Evolutionary conservation across 345 rosid species (phyloP), one percentile per base, ranked within the genome.

Genomic region (Crucihimalaya himalaica): DNA sequence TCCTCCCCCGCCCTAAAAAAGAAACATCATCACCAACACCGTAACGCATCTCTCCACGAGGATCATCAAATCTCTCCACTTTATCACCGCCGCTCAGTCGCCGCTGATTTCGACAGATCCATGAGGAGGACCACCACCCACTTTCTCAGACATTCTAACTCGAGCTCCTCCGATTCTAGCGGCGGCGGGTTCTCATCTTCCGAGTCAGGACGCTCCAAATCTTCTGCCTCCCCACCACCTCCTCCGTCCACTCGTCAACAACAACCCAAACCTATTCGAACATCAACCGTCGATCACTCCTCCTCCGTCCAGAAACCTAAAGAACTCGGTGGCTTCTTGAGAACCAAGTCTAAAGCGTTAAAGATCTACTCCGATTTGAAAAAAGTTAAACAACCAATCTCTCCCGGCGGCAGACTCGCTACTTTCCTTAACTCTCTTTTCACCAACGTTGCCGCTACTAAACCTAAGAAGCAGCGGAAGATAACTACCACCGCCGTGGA

Each of bases 351-450:
- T 31, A 89, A 85, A 72, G 99, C 97, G 12, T 70, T 89, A 47
- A 89, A 86, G 84, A 89, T 91, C 79, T 91, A 89, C 84, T 82
- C 84, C 53, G 97, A 89, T 35, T 78, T 91, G 29, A 93, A 89
- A 80, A 93, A 87, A 78, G 87, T 84, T 11, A 91, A 89, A 68
- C 98, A 94, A 59, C 98, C 98, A 0, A 82, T 95, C 71, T 95
- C 99, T 15, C 99, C 99, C 0, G 97, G 97, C 0, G 90, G 89
- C 2, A 79, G 85, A 32, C 86, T 95, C 29, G 83, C 97, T 5
- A 86, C 78, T 68, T 95, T 92, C 80, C 85, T 92, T 16, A 92
- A 92, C 78, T 86, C 97, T 5, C 84, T 95, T 42, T 89, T 94
- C 84, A 80, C 63, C 19, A 77, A 21, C 77, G 56, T 82, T 3